These are phyloP conservation scores for Mucuna pruriens DNA, from an alignment of 306 rosid genomes.

Conservation along the genomic window DNA sequence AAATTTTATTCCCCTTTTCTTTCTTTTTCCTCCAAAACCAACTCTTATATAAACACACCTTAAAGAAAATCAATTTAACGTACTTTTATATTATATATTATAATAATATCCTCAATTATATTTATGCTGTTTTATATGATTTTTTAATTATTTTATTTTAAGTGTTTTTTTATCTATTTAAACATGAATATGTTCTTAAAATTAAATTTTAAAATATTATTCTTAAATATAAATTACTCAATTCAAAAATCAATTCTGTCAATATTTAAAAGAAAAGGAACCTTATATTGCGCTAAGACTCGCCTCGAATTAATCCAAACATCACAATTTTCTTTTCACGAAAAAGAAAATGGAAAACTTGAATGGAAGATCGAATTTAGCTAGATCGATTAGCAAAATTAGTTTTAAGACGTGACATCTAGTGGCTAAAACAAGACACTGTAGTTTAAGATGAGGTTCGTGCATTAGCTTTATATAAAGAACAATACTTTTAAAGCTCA, in stretches of 20 bases:
- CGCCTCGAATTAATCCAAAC: not conserved
- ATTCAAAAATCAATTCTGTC: not conserved
- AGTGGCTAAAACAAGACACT: constrained; percentile 30
- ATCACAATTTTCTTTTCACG: not conserved
- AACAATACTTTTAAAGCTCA: constrained; percentile 1
- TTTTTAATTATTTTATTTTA: not conserved
- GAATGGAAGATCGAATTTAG: constrained; percentile 19
- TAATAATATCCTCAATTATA: not conserved
- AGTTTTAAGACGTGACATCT: constrained; percentile 37
- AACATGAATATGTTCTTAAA: not conserved
- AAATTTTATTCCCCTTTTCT: too few relatives aligned
- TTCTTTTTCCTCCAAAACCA: too few relatives aligned
- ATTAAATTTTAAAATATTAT: not conserved
- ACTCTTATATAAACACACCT: too few relatives aligned
- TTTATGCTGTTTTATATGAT: not conserved
- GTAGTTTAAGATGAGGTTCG: constrained; percentile 30
- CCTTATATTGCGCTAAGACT: not conserved
- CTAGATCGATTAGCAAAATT: not conserved
- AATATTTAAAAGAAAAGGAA: not conserved
- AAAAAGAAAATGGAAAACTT: not conserved
- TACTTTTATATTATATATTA: too few relatives aligned
- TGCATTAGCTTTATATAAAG: constrained; percentile 38
- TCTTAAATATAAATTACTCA: not conserved
- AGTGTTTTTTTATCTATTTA: not conserved
- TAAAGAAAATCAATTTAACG: too few relatives aligned